A percentile compares a stretch with the other conserved stretches of the same genome.
Evolutionary conservation across 2,329 filamentous ascomycete genomes (phyloP).

Genomic region (Pezicula rhizophila): DNA sequence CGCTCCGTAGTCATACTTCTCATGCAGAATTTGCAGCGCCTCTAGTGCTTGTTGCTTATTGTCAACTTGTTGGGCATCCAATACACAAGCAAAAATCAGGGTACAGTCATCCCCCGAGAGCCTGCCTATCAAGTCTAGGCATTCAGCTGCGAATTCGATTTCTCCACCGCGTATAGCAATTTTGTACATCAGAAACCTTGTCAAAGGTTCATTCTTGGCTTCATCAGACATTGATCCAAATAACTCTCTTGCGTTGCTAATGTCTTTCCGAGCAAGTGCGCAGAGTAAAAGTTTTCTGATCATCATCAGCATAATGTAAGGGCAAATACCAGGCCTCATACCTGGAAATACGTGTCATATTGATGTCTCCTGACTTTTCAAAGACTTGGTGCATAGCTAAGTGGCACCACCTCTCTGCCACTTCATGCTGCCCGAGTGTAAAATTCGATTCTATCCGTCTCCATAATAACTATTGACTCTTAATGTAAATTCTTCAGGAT

Average conservation of each 20-base stretch:
- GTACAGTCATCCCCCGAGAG: slow-evolving; percentile 46
- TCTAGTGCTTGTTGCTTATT: slow-evolving; percentile 54
- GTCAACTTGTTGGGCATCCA: slow-evolving; percentile 65
- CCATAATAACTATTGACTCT: slow-evolving; percentile 63
- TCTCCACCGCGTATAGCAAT: slow-evolving; percentile 57
- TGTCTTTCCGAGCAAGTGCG: slow-evolving; percentile 52
- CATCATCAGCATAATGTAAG: background rate
- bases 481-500: slow-evolving; percentile 8
- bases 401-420: slow-evolving; percentile 64
- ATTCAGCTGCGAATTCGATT: slow-evolving; percentile 51
- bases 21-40: slow-evolving; percentile 54
- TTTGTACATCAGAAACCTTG: slow-evolving; percentile 71
- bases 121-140: slow-evolving; percentile 55
- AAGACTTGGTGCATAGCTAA: slow-evolving; percentile 65
- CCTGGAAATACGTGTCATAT: slow-evolving; percentile 64
- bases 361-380: slow-evolving; percentile 55
- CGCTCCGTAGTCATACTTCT: slow-evolving; percentile 43
- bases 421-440: slow-evolving; percentile 42
- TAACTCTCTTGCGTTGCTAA: slow-evolving; percentile 45
- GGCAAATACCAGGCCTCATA: slow-evolving; percentile 24
- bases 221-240: slow-evolving; percentile 54
- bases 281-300: slow-evolving; percentile 68
- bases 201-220: slow-evolving; percentile 55
- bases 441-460: slow-evolving; percentile 63
- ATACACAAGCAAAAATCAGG: slow-evolving; percentile 72